Conservation (phyloP, 2,329 filamentous ascomycete genomes). For the Ophiostoma triangulosporum region DNA sequence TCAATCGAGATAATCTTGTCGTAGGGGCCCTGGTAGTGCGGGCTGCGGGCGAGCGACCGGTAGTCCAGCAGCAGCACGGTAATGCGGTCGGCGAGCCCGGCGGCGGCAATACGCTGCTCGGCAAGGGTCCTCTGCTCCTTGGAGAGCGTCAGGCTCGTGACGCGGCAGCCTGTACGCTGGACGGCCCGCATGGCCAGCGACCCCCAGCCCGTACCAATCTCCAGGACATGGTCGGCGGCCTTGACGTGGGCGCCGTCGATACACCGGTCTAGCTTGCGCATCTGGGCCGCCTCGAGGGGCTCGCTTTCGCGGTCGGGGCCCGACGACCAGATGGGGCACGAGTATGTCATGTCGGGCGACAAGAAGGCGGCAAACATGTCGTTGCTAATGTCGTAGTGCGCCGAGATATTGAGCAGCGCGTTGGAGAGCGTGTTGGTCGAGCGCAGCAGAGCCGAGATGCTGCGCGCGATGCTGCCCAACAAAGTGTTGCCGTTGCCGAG, state of each 20-base stretch:
- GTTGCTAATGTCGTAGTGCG: slow-evolving; percentile 66
- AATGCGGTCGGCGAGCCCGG: slow-evolving; percentile 46
- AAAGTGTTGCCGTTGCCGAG: slow-evolving; percentile 51
- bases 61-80: slow-evolving; percentile 58
- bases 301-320: slow-evolving; percentile 26
- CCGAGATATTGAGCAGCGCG: slow-evolving; percentile 51
- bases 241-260: slow-evolving; percentile 53
- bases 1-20: slow-evolving; percentile 66
- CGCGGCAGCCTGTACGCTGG: slow-evolving; percentile 48
- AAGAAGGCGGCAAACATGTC: slow-evolving; percentile 64
- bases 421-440: slow-evolving; percentile 44
- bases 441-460: slow-evolving; percentile 43
- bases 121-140: slow-evolving; percentile 56
- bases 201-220: slow-evolving; percentile 67
- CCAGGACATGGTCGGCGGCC: slow-evolving; percentile 52
- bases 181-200: slow-evolving; percentile 60
- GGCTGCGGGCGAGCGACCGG: slow-evolving; percentile 33
- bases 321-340: slow-evolving; percentile 52
- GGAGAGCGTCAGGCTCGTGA: slow-evolving; percentile 56
- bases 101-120: slow-evolving; percentile 47
- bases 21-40: slow-evolving; percentile 38
- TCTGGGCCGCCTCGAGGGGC: slow-evolving; percentile 50
- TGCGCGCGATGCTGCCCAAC: slow-evolving; percentile 44
- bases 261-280: slow-evolving; percentile 52
- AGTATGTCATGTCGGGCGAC: slow-evolving; percentile 66